Evolutionary conservation across 768 basidiomycete species (phyloP).

Genomic region (Rhizopogon rudus): DNA sequence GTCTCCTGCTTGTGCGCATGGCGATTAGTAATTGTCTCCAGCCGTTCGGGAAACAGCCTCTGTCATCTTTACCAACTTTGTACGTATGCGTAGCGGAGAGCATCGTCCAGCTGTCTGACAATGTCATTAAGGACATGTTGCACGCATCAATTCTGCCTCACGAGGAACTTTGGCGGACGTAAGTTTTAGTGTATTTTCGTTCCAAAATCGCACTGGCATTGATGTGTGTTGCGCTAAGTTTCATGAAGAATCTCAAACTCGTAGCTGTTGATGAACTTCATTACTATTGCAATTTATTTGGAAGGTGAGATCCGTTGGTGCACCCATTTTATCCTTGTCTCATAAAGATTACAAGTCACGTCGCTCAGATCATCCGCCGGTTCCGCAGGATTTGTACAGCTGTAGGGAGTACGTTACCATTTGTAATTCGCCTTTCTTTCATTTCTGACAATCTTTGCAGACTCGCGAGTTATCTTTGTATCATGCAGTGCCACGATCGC

Average conservation of each 20-base stretch:
- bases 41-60: slow-evolving; percentile 70
- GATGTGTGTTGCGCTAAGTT: slow-evolving; percentile 36
- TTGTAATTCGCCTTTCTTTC: not conserved
- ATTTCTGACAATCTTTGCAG: slow-evolving; percentile 20
- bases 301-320: slow-evolving; percentile 47
- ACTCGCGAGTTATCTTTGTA: slow-evolving; percentile 56
- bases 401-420: slow-evolving; percentile 58
- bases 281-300: slow-evolving; percentile 77
- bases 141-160: slow-evolving; percentile 82
- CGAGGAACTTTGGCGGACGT: slow-evolving; percentile 82
- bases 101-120: not conserved
- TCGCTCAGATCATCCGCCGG: slow-evolving; percentile 73
- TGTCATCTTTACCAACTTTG: slow-evolving; percentile 88
- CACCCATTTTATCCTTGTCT: not conserved
- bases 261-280: slow-evolving; percentile 85
- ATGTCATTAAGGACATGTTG: slow-evolving; percentile 61
- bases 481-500: slow-evolving; percentile 88
- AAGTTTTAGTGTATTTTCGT: slow-evolving; percentile 2
- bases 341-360: slow-evolving; percentile 47
- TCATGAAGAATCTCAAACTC: slow-evolving; percentile 70
- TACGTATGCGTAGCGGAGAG: slow-evolving; percentile 24
- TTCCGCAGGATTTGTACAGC: slow-evolving; percentile 72
- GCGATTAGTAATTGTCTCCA: slow-evolving; percentile 15
- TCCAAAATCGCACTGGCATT: not conserved
- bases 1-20: not conserved